Evolutionary conservation across 441 rosid genomes (phyloP).

Genomic region (Jatropha podagrica): DNA sequence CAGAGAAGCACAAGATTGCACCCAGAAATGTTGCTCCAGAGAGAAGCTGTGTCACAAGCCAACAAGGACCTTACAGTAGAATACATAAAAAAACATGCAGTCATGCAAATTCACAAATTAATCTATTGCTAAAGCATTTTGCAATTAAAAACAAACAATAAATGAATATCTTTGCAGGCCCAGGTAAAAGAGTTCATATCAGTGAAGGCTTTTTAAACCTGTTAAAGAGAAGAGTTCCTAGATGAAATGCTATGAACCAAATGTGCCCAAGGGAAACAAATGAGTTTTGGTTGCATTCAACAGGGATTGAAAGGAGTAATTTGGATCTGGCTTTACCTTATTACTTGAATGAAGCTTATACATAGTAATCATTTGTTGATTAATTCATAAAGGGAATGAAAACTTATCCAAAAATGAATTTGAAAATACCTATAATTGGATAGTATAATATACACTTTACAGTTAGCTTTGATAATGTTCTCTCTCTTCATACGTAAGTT

Average conservation of each 20-base stretch:
- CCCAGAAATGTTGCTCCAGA: conserved; percentile 71
- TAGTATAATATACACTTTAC: neutral
- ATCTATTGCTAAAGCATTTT: neutral
- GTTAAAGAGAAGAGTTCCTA: neutral
- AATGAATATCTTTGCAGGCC: neutral
- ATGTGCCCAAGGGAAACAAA: neutral
- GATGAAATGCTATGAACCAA: conserved; percentile 1
- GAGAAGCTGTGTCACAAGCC: conserved; percentile 64
- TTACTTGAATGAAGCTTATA: neutral
- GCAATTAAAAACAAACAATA: neutral
- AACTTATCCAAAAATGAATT: neutral
- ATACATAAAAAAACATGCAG: neutral
- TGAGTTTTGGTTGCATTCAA: neutral
- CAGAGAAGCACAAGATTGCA: conserved; percentile 76
- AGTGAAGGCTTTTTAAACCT: neutral
- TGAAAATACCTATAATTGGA: neutral
- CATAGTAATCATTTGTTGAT: neutral
- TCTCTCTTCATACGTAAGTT: neutral
- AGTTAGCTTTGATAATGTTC: neutral
- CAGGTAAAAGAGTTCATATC: neutral
- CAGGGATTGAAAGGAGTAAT: neutral
- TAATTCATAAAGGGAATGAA: neutral
- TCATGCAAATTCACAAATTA: neutral
- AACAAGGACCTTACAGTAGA: neutral
- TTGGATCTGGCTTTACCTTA: conserved; percentile 5